Base-by-base conservation (phyloP, 306 rosid species). In the Trifolium repens region DNA sequence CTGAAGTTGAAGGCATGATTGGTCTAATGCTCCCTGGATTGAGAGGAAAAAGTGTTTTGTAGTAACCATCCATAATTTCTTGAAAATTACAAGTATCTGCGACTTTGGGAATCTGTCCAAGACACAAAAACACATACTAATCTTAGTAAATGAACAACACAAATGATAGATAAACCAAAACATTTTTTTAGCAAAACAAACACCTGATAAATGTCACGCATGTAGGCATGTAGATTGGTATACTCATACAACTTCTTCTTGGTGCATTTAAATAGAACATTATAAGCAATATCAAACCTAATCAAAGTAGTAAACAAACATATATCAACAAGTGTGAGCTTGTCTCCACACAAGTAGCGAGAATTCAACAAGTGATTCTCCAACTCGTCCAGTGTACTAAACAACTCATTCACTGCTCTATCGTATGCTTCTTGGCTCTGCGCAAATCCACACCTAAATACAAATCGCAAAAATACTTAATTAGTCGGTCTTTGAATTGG, bases 1-100 rank as follows among this genome's bases (percentile, higher is more conserved):
- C 87, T 8, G 80, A 87, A 65, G 85, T 82, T 1, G 77, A 69
- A 19, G 98, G 98, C 74, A 86, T 81, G 32, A 78, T 57, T 2
- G 97, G 98, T 74, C 83, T 85, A 77, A 94, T 94, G 83, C 83
- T 49, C 59, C 98, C 96, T 5, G 97, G 97, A 83, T 91, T 94
- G 9, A 94, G 90, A 30, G 96, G 98, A 22, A 91, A 94, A 3
- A 90, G 89, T 32, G 58, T 86, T 46, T 87, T 89, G 87, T 90
- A 94, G 78, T 94, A 94, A 49, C 97, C 96, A 75, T 90, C 98
- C 98, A 90, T 87, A 8, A 89, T 94, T 55, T 86, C 86, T 0
- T 19, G 30, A 52, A 91, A 91, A 72, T 94, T 92, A 78, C 97
- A 91, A 24, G 96, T 91, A 53, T 64, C 82, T 7, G 97, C 93